A percentile compares a stretch with the other conserved stretches of the same genome.
These are phyloP conservation scores for Schizochytrium sp. DNA, from an alignment of 108 stramenopile genomes.

Conservation along the genomic window DNA sequence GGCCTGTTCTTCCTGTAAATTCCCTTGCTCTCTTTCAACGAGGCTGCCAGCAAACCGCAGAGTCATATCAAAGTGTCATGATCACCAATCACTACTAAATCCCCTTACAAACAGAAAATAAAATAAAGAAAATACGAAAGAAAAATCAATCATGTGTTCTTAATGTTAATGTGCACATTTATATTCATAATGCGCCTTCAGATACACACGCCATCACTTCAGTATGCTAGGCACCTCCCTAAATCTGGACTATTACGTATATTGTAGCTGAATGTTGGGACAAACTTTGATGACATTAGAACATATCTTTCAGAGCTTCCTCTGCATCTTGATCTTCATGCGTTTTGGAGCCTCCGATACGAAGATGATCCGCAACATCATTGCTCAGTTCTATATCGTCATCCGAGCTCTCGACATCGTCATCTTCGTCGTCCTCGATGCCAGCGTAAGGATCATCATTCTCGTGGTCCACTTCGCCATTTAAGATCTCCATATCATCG, in stretches of 20 bases:
- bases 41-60: too few species aligned
- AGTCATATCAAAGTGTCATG: too few species aligned
- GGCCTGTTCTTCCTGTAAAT: neutral
- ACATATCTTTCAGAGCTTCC: conserved; percentile 39
- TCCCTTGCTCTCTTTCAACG: neutral
- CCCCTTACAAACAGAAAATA: neutral
- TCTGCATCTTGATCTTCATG: conserved; percentile 35
- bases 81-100: too few species aligned
- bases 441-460: neutral
- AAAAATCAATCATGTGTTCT: neutral
- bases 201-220: neutral
- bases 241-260: neutral
- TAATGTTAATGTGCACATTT: neutral
- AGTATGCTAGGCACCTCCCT: neutral
- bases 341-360: neutral
- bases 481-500: conserved; percentile 63
- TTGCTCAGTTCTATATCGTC: neutral
- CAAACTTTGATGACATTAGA: neutral
- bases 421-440: conserved; percentile 35
- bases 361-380: neutral
- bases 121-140: neutral
- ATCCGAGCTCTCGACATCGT: conserved; percentile 7
- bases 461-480: neutral
- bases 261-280: too few species aligned
- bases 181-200: neutral